Conservation (phyloP, 768 basidiomycete genomes). For the Panaeolus cyanescens region DNA sequence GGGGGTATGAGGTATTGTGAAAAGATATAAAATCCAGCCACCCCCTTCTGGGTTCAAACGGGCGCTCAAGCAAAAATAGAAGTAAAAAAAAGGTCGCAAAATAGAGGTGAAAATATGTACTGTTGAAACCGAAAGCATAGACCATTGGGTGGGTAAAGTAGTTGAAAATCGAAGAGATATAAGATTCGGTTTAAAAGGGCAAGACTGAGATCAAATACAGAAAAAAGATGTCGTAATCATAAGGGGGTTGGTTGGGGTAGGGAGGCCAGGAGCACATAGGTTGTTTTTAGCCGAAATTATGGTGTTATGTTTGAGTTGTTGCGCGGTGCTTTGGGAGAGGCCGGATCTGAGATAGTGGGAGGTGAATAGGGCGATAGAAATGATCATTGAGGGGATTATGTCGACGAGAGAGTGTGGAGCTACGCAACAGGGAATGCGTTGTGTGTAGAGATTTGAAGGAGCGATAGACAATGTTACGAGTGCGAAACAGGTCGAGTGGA, state of each 20-base stretch:
- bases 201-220: not conserved
- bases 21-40: not conserved
- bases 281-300: not conserved
- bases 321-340: too few relatives aligned
- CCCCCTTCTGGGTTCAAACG: not conserved
- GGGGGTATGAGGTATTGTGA: not conserved
- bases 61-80: not conserved
- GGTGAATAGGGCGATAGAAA: not conserved
- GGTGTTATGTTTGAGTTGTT: not conserved
- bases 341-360: not conserved
- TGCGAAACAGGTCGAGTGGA: not conserved
- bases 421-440: not conserved
- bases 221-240: not conserved
- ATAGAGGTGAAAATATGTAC: not conserved
- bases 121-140: slow-evolving; percentile 1
- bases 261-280: not conserved
- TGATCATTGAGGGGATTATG: not conserved
- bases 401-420: not conserved
- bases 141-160: not conserved
- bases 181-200: not conserved
- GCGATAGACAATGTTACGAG: too few relatives aligned
- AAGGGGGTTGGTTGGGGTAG: too few relatives aligned
- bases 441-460: not conserved
- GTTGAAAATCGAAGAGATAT: not conserved
- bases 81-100: not conserved